Base-by-base conservation (phyloP, 441 rosid species). In the Lepidium campestre region DNA sequence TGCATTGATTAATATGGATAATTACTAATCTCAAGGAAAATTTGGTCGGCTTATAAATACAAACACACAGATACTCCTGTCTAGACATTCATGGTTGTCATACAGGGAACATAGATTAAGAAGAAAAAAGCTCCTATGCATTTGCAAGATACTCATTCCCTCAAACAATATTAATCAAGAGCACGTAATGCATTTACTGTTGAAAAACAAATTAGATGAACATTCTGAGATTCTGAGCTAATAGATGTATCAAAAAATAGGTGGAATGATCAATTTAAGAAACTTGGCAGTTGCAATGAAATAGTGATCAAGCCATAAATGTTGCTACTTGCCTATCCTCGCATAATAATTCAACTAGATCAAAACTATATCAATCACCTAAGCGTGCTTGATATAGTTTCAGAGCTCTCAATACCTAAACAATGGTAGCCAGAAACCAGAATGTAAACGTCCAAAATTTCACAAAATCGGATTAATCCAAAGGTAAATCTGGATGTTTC, bases 401-500 rank as follows among this genome's bases (percentile, higher is more conserved):
- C 56, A 32, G 59, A 63, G 47, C 61, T 27, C 10, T 62, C 47
- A 34, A 40, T 10, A 35, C 49, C 4, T 14, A 71, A 62, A 9
- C n/a, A 27, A 48, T 10, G 7, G 17, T 37, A 15, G n/a, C 10
- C 25, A n/a, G 11, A 18, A 46, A 71, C 20, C 50, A 63, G 37
- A 49, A 57, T 27, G 22, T 39, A 64, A 64, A 66, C 6, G 20
- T 36, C 44, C 57, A 25, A 3, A 44, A 47, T 31, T 41, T 40
- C 53, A 63, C 7, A 42, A 71, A 27, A 67, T 59, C 59, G 12
- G 75, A 62, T 50, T 41, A 71, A 71, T 37, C 39, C 20, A 45
- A 64, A 29, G 65, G 36, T 74, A 75, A 88, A 89, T 87, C 94
- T 83, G 81, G 53, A 49, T 19, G 52, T 60, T 67, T 50, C 65